These are phyloP conservation scores for Rhododendron ovatum DNA, from an alignment of 148 eudicot genomes.

Conservation along the genomic window DNA sequence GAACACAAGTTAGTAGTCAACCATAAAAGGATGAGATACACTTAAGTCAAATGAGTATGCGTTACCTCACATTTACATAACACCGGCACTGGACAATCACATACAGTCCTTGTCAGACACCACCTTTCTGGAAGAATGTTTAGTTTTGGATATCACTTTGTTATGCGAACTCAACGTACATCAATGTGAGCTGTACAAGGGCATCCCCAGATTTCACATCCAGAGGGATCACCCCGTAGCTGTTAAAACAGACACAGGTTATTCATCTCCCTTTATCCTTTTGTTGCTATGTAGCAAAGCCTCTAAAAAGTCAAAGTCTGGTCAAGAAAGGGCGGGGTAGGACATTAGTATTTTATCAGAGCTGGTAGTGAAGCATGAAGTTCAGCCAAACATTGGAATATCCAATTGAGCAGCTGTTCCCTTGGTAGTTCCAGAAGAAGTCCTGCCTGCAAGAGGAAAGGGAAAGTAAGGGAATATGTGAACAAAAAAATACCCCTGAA, in stretches of 20 bases:
- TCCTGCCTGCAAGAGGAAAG: conserved; percentile 53
- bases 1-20: background rate
- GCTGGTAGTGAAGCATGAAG: conserved; percentile 78
- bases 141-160: background rate
- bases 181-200: background rate
- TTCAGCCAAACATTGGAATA: conserved; percentile 83
- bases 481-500: background rate
- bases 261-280: background rate
- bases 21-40: background rate
- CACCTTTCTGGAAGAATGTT: background rate
- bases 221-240: background rate
- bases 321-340: background rate
- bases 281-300: background rate
- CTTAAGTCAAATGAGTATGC: background rate
- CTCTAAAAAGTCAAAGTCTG: background rate
- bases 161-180: background rate
- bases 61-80: background rate
- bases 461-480: background rate
- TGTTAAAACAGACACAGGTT: background rate
- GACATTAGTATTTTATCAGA: conserved; percentile 64
- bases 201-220: background rate
- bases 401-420: conserved; percentile 91
- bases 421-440: conserved; percentile 81
- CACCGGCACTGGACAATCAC: background rate
- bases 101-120: conserved; percentile 1